phyloP scores from a whole-genome alignment of 768 basidiomycete genomes.

The Suillus paluster region DNA sequence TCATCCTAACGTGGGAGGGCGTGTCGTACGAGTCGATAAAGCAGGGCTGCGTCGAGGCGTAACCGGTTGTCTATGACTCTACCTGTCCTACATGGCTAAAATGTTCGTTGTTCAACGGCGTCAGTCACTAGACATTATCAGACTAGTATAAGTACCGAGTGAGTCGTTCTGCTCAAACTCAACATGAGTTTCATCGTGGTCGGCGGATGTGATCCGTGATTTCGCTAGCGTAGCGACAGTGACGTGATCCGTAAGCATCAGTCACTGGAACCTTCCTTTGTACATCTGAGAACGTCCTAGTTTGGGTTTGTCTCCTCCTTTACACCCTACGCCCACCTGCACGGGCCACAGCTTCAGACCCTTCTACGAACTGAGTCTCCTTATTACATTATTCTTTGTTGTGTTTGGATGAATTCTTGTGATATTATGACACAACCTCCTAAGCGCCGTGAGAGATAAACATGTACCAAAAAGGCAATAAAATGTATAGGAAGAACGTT shows the following conservation, averaged over 20 bases:
- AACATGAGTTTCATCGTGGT: neutral
- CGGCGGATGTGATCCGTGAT: constrained; percentile 26
- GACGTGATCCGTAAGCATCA: constrained; percentile 40
- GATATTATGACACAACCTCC: neutral
- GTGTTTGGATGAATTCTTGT: neutral
- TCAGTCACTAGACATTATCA: too few species aligned
- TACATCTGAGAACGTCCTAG: constrained; percentile 12
- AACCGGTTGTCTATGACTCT: too few species aligned
- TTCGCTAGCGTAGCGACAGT: constrained; percentile 25
- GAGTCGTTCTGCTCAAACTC: too few species aligned
- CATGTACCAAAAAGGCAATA: constrained; percentile 11
- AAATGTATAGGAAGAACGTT: constrained; percentile 18
- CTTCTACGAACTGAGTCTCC: neutral
- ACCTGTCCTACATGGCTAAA: too few species aligned
- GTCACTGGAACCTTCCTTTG: constrained; percentile 14
- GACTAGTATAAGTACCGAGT: too few species aligned
- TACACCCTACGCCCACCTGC: constrained; percentile 28
- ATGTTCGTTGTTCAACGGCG: too few species aligned
- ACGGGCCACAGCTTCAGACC: constrained; percentile 25
- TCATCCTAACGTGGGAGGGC: too few species aligned
- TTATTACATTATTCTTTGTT: neutral
- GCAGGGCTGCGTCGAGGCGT: too few species aligned
- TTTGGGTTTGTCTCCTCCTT: constrained; percentile 16
- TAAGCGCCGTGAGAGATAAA: constrained; percentile 13
- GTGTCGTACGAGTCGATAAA: too few species aligned